Conservation (phyloP, 805 yeast genomes). For the Wickerhamomyces ciferrii region DNA sequence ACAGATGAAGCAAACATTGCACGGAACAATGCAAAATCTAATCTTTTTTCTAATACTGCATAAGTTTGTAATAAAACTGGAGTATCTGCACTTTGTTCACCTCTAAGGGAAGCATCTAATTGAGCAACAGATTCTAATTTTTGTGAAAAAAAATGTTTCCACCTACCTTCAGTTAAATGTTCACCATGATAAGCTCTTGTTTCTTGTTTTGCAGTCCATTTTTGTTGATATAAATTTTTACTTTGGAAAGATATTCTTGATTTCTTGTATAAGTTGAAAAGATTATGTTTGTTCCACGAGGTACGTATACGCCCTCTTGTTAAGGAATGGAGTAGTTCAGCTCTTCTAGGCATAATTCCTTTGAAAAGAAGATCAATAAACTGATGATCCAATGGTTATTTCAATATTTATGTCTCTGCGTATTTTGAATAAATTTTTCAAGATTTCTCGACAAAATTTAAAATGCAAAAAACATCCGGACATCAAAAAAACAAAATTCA, state of each 20-base stretch:
- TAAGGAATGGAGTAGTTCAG: slow-evolving; percentile 50
- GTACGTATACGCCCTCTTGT: slow-evolving; percentile 75
- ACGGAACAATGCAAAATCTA: slow-evolving; percentile 88
- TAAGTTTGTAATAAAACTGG: slow-evolving; percentile 87
- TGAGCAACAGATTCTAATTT: slow-evolving; percentile 84
- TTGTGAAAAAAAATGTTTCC: slow-evolving; percentile 64
- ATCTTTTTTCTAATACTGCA: slow-evolving; percentile 81
- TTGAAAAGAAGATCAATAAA: neutral
- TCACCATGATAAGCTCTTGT: slow-evolving; percentile 97
- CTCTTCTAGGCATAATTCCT: slow-evolving; percentile 52
- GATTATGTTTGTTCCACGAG: slow-evolving; percentile 86
- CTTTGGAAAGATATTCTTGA: slow-evolving; percentile 46
- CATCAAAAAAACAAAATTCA: too few relatives aligned
- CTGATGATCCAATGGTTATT: too few relatives aligned
- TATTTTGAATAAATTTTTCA: neutral
- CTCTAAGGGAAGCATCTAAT: slow-evolving; percentile 73
- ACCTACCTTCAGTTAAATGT: slow-evolving; percentile 76
- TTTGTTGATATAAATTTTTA: slow-evolving; percentile 81
- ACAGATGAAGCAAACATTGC: slow-evolving; percentile 90
- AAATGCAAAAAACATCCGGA: slow-evolving; percentile 1
- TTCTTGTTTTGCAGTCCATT: slow-evolving; percentile 87
- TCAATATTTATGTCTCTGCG: too few relatives aligned
- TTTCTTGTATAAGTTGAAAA: slow-evolving; percentile 84
- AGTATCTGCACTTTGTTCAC: slow-evolving; percentile 50
- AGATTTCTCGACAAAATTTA: neutral